Base-by-base conservation (phyloP, 78 protist species). In the slime mould (Dictyostelium discoideum) region DNA sequence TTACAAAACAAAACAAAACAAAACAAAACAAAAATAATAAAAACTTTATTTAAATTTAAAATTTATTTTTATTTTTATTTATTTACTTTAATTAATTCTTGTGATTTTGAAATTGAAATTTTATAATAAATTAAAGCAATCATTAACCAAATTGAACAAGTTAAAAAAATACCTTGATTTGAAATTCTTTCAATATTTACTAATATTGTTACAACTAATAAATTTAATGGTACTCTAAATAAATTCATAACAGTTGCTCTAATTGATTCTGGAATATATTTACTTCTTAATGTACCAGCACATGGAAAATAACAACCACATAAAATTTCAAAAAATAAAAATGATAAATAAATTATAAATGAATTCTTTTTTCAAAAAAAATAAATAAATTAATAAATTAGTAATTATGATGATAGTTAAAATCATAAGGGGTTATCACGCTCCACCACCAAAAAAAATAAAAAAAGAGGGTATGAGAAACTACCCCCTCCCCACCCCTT, bases 151-250 rank as follows among this genome's bases (percentile, higher is more conserved):
- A 90, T 22, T 16, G 95, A 46, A 54, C 87, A 90, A 22, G 65
- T 67, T 73, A 82, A 73, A 29, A 90, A 90, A 9, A 73, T 37
- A 60, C 67, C 60, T 18, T 20, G 26, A 11, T 63, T 90, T 20
- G 95, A 90, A 20, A 90, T 24, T 18, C 29, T 67, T 8, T 60
- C 48, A 16, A 73, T 72, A 18, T 90, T 90, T 10, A 67, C 20
- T 3, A 98, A 95, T 5, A 94, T 44, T 26, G 93, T 29, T 22
- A 98, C 92, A 11, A 99, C 99, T 32, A 98, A 9, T 9, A 93
- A 22, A 79, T 99, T 99, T 67, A 98, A 93, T 39, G 99, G 99
- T 7, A 99, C 89, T 44, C 99, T 94, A 89, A 97, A 96, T 40
- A 97, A 42, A 94, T 98, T 98, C 97, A 98, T 92, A 26, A 98